Base-by-base conservation (phyloP, 2,329 filamentous ascomycete species). In the Cordyceps farinosa region DNA sequence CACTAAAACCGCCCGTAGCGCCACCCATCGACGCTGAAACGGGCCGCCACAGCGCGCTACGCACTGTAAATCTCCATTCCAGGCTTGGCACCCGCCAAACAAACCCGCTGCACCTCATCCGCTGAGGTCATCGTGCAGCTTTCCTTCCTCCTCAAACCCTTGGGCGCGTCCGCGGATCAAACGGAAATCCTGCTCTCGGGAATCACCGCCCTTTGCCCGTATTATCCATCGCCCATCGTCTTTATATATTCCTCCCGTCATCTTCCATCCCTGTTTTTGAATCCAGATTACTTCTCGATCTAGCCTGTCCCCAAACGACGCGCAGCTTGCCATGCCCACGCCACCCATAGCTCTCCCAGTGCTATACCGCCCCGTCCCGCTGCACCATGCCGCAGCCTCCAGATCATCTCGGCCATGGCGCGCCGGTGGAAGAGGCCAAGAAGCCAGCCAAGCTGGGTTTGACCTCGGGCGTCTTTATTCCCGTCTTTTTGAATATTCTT, bases 401-500 rank as follows among this genome's bases (percentile, higher is more conserved):
- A 22, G 56, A 36, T 40, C 40, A 17, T 17, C 10, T 38, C 36
- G 34, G 29, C 56, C 5, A 61, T 48, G 57, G 44, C 56, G 5
- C 55, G 47, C 47, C 44, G 6, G 62, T 67, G 66, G 75, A 75
- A 71, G 78, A 79, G 34, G 69, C 68, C 38, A 73, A 66, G 64
- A 79, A 76, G 69, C 76, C 74, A 65, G 71, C 83, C 68, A 95
- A 95, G 77, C 81, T 96, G 63, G 90, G 90, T 44, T 88, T 87
- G 9, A 86, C 92, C 67, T 90, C 87, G 4, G 90, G 90, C 8
- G 90, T 96, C 54, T 96, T 92, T 73, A 90, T 96, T 17, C 92
- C 92, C 1, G 92, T 92, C n/a, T 93, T 89, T 65, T 80, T 96
- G 68, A 96, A 95, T 74, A 92, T 96, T 48, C 78, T 96, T 67